Evolutionary conservation across 1,284 basidiomycete species (phyloP), one percentile per base, ranked within the genome.

Genomic region (Coniferiporia sulphurascens): DNA sequence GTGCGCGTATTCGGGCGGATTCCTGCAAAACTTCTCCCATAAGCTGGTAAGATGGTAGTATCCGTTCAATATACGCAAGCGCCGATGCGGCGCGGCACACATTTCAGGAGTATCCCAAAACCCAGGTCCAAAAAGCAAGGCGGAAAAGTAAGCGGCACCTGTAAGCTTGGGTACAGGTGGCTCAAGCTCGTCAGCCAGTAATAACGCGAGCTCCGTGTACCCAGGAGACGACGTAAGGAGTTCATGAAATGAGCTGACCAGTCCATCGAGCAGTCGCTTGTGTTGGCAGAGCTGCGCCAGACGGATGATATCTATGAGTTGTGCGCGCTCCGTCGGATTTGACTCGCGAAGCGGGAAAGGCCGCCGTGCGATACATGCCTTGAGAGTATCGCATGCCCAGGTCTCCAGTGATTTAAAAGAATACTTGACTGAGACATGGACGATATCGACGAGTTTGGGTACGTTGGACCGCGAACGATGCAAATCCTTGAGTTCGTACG

Each of bases 141-240:
- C 81, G 66, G 86, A 84, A 55, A 87, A 73, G 69, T 89, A 89
- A 19, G 85, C 86, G 0, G 77, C 72, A 34, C 86, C 87, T 21
- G 80, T 74, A 43, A 89, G 71, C 1, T 74, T 70, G 44, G 78
- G 74, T 54, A 88, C 70, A 64, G 48, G 32, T 22, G 48, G 48
- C 17, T 17, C 72, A 34, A 87, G 75, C 59, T 88, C 85, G 64
- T 89, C 86, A 1, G 84, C 81, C 17, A 89, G 77, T 1, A 76
- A 78, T 81, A 89, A 85, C 5, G 85, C 84, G 52, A 87, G 75
- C 65, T 85, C 84, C 2, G 85, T 82, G 65, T 85, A 86, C 62
- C 82, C 79, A 48, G 84, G 68, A 3, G 82, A 84, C 36, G 70
- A 70, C 36, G 71, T 70, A 81, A 87, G 85, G 50, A 85, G 74